Conservation (phyloP, 352 stramenopile species). For the Thalassiosira ordinaria region DNA sequence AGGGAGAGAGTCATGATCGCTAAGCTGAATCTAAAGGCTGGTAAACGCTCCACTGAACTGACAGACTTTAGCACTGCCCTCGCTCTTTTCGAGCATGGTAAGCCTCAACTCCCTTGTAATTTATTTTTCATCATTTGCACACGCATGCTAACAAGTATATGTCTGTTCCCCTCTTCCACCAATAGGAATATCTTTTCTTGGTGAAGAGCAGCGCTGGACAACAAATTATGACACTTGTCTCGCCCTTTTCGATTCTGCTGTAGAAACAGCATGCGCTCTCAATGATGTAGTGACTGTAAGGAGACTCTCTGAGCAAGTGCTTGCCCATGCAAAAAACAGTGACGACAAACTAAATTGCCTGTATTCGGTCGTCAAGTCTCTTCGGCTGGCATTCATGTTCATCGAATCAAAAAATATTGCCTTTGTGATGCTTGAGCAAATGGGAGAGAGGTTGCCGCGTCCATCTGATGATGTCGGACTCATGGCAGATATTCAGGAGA, state of each 20-base stretch:
- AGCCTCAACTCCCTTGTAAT: no score
- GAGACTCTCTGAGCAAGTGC: neutral
- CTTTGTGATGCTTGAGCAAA: neutral
- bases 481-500: neutral
- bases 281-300: constrained; percentile 7
- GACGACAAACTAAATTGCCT: constrained; percentile 35
- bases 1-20: neutral
- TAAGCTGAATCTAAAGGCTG: constrained; percentile 13
- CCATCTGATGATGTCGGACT: neutral
- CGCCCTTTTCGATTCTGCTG: constrained; percentile 16
- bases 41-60: constrained; percentile 12
- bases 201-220: constrained; percentile 14
- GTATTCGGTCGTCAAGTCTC: neutral
- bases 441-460: neutral
- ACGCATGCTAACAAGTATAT: no score
- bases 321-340: constrained; percentile 11
- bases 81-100: constrained; percentile 26
- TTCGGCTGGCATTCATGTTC: neutral
- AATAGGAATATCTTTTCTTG: constrained; percentile 24
- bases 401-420: neutral
- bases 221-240: neutral
- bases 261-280: constrained; percentile 8
- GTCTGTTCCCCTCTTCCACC: no score
- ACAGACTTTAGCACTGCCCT: constrained; percentile 22
- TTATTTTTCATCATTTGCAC: no score